phyloP scores from a whole-genome alignment of 2,329 filamentous ascomycete species.

The Beauveria rudraprayagi region DNA sequence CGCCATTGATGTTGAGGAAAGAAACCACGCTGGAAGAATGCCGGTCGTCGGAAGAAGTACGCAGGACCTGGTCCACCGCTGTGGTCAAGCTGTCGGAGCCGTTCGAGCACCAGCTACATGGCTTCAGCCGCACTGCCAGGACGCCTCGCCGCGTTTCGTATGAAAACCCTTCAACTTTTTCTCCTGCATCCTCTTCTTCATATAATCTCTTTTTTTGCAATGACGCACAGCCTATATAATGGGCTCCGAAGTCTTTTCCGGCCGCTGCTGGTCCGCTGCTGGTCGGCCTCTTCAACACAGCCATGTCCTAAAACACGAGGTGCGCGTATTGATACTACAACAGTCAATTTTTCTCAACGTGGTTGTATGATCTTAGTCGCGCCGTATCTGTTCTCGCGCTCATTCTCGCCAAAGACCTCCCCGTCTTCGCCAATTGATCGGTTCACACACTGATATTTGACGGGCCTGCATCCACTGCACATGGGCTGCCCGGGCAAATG shows the following conservation, averaged over 20 bases:
- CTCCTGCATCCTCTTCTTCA: background rate
- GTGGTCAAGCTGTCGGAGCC: background rate
- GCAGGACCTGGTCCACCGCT: background rate
- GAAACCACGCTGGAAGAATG: background rate
- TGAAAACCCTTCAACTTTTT: background rate
- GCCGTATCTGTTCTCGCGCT: constrained; percentile 27
- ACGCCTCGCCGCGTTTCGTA: background rate
- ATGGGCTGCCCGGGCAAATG: constrained; percentile 32
- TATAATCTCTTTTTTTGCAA: background rate
- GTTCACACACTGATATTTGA: constrained; percentile 28
- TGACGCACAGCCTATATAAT: background rate
- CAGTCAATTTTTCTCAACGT: constrained; percentile 27
- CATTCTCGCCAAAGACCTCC: constrained; percentile 28
- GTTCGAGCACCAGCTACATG: background rate
- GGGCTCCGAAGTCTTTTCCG: constrained; percentile 16
- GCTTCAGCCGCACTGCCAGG: constrained; percentile 1
- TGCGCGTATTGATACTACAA: constrained; percentile 35
- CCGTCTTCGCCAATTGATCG: constrained; percentile 19
- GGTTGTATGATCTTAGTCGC: constrained; percentile 28
- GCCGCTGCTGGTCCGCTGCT: constrained; percentile 24
- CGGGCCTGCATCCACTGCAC: constrained; percentile 31
- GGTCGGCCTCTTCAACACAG: constrained; percentile 27
- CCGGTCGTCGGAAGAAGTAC: background rate
- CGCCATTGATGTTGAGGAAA: too few species aligned
- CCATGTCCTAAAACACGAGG: constrained; percentile 30